Evolutionary conservation across 768 basidiomycete species (phyloP).

Genomic region (Suillus discolor): DNA sequence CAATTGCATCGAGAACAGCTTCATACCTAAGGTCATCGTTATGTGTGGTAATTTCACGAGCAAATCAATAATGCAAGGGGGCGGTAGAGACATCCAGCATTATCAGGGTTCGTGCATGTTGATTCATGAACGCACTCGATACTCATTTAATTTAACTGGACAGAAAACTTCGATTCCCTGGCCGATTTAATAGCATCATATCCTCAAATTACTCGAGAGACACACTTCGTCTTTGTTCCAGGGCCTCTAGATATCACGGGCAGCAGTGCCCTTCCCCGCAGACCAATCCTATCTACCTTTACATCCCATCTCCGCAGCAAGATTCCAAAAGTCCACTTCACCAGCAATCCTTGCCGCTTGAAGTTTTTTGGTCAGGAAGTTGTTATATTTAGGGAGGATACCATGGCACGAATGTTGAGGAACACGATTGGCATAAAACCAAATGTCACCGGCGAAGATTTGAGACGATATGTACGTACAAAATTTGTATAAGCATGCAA

Average conservation of each 20-base stretch:
- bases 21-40: slow-evolving; percentile 87
- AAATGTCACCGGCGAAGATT: slow-evolving; percentile 71
- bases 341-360: slow-evolving; percentile 90
- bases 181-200: slow-evolving; percentile 85
- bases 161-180: slow-evolving; percentile 86
- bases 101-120: slow-evolving; percentile 70
- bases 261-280: slow-evolving; percentile 80
- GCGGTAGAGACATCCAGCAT: slow-evolving; percentile 71
- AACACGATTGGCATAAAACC: slow-evolving; percentile 91
- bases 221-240: slow-evolving; percentile 93
- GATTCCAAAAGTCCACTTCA: slow-evolving; percentile 81
- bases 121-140: background rate
- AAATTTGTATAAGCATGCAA: slow-evolving; percentile 7
- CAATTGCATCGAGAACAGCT: slow-evolving; percentile 83
- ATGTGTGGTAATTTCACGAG: slow-evolving; percentile 96
- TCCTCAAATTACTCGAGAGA: slow-evolving; percentile 70
- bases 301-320: slow-evolving; percentile 66
- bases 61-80: slow-evolving; percentile 77
- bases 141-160: slow-evolving; percentile 8
- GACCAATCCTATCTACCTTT: slow-evolving; percentile 77
- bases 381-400: slow-evolving; percentile 89
- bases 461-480: slow-evolving; percentile 82
- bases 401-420: slow-evolving; percentile 91
- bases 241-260: slow-evolving; percentile 90
- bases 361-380: slow-evolving; percentile 97